These are phyloP conservation scores for Eucalyptus curtisii DNA, from an alignment of 345 rosid species.

Conservation along the genomic window DNA sequence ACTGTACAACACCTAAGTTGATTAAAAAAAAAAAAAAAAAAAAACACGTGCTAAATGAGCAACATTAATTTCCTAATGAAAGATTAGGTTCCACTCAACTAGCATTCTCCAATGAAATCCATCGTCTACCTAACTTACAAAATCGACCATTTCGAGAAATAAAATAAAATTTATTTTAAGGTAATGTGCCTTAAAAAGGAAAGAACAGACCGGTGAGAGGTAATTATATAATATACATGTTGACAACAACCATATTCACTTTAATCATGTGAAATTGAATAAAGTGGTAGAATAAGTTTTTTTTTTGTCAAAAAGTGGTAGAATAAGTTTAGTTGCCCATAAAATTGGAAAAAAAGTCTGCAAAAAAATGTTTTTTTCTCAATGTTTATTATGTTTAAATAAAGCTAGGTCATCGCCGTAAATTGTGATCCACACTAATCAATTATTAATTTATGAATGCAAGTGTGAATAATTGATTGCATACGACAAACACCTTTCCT, in stretches of 20 bases:
- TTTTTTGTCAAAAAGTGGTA: too few species aligned
- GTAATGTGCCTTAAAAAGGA: background rate
- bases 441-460: background rate
- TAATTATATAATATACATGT: background rate
- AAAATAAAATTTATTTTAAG: background rate
- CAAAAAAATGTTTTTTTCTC: background rate
- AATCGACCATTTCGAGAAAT: background rate
- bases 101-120: background rate
- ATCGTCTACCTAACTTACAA: background rate
- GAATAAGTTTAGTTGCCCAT: background rate
- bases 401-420: background rate
- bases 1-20: background rate
- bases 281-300: background rate
- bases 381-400: background rate
- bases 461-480: background rate
- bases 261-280: background rate
- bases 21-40: background rate
- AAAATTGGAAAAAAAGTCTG: background rate
- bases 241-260: background rate
- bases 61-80: background rate
- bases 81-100: background rate
- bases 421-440: background rate
- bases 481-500: background rate
- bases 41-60: background rate
- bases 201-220: background rate